Base-by-base conservation (phyloP, 1,139 yeast genomes). In the Geotrichum armillariae region DNA sequence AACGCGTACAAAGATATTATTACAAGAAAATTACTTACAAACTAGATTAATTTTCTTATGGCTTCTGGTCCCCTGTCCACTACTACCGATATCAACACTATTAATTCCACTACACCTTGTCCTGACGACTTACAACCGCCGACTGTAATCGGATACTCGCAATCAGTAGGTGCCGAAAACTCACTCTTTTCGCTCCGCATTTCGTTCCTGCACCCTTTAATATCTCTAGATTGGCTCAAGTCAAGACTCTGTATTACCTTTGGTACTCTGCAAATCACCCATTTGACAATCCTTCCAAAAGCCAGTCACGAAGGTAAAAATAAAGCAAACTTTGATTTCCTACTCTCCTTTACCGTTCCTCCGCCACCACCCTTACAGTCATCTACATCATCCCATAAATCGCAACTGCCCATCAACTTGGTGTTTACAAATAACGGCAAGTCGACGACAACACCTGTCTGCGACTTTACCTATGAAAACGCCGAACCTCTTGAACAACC, bases 381-480 rank as follows among this genome's bases (percentile, higher is more conserved):
- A n/a, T n/a, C n/a, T n/a, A 9, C 7, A 16, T 5, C 17, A 16
- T 7, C 20, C 11, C 38, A 17, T 4, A 20, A 14, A n/a, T 16
- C 17, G 20, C 21, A 8, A 12, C 20, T 14, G 20, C 20, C 38
- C 9, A 9, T 34, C 4, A 20, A 34, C 17, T 34, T 34, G 21
- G 38, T 34, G 5, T 34, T 34, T 34, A 34, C 21, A 16, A 17
- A n/a, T 11, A 17, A 12, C 20, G 38, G 20, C 17, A 12, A 8
- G 11, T 8, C 12, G n/a, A 16, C 38, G 21, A 7, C 40, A 11
- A 37, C 21, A 17, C 40, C 18, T 37, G 40, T 37, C 40, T 18
- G 40, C 27, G 25, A 37, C 40, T 21, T 37, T 37, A 18, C 27
- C 21, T 21, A 21, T 21, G 40, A 37, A 34, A 20, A 34, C 11